Percentiles rank a stretch among this genome's conserved stretches.
These are phyloP conservation scores for Russula earlei DNA, from an alignment of 768 basidiomycete species.

Conservation along the genomic window DNA sequence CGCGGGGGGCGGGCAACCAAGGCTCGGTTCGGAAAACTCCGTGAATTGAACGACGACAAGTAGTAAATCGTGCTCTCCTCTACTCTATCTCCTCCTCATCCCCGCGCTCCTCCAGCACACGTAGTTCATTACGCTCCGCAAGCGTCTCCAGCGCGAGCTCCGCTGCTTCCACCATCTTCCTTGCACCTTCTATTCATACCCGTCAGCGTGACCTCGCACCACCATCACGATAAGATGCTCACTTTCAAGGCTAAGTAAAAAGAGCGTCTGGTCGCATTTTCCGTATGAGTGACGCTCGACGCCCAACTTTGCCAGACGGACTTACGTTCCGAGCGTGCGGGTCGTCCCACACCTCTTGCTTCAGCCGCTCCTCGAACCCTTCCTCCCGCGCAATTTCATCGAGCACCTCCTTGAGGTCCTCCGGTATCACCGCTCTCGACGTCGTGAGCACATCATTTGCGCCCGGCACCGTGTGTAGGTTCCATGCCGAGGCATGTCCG, in stretches of 20 bases:
- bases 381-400: slow-evolving; percentile 34
- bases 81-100: neutral
- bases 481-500: slow-evolving; percentile 15
- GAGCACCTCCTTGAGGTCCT: slow-evolving; percentile 29
- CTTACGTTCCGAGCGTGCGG: slow-evolving; percentile 35
- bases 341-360: slow-evolving; percentile 36
- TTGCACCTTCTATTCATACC: slow-evolving; percentile 25
- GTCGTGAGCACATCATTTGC: neutral
- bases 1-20: too few species aligned
- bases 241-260: slow-evolving; percentile 41
- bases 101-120: neutral
- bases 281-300: neutral
- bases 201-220: neutral
- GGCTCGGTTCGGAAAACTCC: slow-evolving; percentile 8
- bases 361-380: slow-evolving; percentile 27
- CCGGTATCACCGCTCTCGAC: slow-evolving; percentile 18
- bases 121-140: slow-evolving; percentile 26
- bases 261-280: slow-evolving; percentile 28
- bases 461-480: neutral
- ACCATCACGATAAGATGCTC: slow-evolving; percentile 17
- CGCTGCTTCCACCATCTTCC: slow-evolving; percentile 27
- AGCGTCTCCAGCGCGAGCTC: slow-evolving; percentile 28
- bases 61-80: too few species aligned
- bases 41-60: too few species aligned
- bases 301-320: neutral